Conservation (phyloP, 257 asterid genomes). For the Capsicum chinense region DNA sequence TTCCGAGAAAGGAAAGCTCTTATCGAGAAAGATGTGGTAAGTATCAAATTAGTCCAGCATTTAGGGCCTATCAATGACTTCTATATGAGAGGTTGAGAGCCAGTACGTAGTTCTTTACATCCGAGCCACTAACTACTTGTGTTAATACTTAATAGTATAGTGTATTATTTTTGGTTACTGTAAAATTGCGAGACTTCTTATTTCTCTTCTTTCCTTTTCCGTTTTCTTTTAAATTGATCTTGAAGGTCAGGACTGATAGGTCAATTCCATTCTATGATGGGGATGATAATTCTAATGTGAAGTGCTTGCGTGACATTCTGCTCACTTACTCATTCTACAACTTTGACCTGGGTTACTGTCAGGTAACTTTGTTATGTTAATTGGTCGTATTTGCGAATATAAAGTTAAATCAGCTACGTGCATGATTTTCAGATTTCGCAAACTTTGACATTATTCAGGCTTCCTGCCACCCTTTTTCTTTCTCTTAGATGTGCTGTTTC, state of each 20-base stretch:
- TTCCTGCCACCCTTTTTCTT: neutral
- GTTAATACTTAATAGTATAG: neutral
- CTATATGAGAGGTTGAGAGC: conserved; percentile 17
- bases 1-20: conserved; percentile 98
- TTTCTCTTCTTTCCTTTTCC: conserved; percentile 1
- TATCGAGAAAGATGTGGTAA: conserved; percentile 98
- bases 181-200: conserved; percentile 22
- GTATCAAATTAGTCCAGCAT: conserved; percentile 17
- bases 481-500: conserved; percentile 9
- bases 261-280: conserved; percentile 86
- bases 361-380: conserved; percentile 55
- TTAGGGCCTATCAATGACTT: neutral
- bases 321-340: conserved; percentile 97
- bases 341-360: conserved; percentile 99
- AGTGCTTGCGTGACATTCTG: conserved; percentile 82
- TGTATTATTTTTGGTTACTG: neutral
- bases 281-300: conserved; percentile 92
- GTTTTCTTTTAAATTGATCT: conserved; percentile 33
- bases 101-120: conserved; percentile 27
- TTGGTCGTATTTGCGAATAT: neutral
- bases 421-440: conserved; percentile 14
- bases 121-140: neutral
- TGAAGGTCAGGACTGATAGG: conserved; percentile 97
- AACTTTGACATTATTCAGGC: neutral
- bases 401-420: neutral